Conservation (phyloP, 1,284 basidiomycete genomes). For the Mrakiaceae sp. region DNA sequence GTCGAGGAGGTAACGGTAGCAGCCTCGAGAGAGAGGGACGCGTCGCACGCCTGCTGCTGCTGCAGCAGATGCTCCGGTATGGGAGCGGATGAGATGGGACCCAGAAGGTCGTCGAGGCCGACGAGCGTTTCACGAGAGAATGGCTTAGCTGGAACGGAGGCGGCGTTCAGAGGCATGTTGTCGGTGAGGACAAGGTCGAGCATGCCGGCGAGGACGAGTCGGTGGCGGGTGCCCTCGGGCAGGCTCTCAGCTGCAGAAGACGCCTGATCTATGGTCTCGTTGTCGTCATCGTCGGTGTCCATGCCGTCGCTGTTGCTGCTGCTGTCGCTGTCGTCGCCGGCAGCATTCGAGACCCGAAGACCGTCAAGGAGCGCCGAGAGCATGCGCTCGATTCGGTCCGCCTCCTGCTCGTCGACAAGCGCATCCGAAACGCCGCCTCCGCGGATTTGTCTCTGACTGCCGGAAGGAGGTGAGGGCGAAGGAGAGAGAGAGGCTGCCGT, state of each 20-base stretch:
- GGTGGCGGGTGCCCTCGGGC: neutral
- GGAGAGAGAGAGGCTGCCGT: too few relatives aligned
- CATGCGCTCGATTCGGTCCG: too few relatives aligned
- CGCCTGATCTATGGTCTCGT: neutral
- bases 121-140: neutral
- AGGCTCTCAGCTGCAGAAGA: neutral
- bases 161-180: neutral
- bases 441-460: too few relatives aligned
- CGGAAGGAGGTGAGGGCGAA: too few relatives aligned
- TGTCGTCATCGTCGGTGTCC: neutral
- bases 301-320: neutral
- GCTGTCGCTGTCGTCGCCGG: neutral
- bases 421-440: too few relatives aligned
- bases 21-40: too few relatives aligned
- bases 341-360: neutral
- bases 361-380: too few relatives aligned
- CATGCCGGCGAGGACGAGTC: neutral
- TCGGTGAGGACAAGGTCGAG: slow-evolving; percentile 2
- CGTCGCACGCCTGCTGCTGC: too few relatives aligned
- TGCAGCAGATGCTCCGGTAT: neutral
- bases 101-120: neutral
- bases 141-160: neutral
- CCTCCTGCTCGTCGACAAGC: too few relatives aligned
- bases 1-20: neutral
- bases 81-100: slow-evolving; percentile 1